These are phyloP conservation scores for Penicillium nordicum DNA, from an alignment of 2,329 filamentous ascomycete genomes.

Conservation along the genomic window DNA sequence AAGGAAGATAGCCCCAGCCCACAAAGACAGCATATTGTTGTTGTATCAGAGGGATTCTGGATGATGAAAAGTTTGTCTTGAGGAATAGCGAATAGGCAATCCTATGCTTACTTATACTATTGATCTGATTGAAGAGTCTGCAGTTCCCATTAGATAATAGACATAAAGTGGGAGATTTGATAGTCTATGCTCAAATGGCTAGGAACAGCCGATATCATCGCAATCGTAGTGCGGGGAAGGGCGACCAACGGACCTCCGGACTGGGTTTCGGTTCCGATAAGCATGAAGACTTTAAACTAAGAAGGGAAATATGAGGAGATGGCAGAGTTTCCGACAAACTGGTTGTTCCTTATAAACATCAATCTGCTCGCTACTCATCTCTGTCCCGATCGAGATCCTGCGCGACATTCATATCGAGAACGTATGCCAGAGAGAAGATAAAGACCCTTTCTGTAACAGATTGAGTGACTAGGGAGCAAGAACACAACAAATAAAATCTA, in stretches of 20 bases:
- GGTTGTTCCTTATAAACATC: neutral
- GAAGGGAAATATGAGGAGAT: constrained; percentile 19
- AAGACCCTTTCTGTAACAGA: neutral
- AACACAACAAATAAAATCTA: neutral
- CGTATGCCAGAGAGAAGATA: neutral
- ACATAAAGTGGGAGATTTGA: neutral
- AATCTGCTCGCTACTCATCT: neutral
- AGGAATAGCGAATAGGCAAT: neutral
- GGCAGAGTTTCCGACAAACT: neutral
- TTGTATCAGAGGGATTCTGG: neutral
- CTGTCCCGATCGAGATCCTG: neutral
- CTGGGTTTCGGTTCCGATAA: constrained; percentile 6
- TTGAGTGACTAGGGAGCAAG: neutral
- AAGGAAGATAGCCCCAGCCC: constrained; percentile 8
- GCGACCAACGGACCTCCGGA: neutral
- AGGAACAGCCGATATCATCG: constrained; percentile 5
- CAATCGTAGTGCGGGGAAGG: constrained; percentile 16
- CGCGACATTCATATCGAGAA: neutral
- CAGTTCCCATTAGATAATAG: constrained; percentile 7
- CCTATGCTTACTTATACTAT: constrained; percentile 6
- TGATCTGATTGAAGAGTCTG: neutral
- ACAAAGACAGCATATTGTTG: constrained; percentile 17
- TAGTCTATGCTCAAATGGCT: neutral
- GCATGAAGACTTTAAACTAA: constrained; percentile 1
- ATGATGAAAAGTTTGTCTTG: neutral